Evolutionary conservation across 2,329 filamentous ascomycete genomes (phyloP), one percentile per base, ranked within the genome.

Genomic region (Colletotrichum sojae): DNA sequence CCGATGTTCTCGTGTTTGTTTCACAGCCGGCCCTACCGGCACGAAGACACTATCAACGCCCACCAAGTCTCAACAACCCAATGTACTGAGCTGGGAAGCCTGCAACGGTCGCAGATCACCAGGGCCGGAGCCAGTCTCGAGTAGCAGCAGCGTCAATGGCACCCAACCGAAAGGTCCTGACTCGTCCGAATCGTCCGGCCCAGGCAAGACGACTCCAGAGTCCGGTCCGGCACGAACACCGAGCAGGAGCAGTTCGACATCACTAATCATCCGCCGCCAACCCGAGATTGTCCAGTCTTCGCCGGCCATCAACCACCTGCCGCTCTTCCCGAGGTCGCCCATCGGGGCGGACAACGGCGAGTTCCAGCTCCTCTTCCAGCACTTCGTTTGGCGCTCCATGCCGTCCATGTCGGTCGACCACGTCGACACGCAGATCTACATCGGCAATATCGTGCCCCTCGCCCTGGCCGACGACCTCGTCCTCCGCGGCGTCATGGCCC

Each of bases 361-460:
- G 2, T 61, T 61, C 15, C 58, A 61, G 20, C 1, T 61, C 5
- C 58, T 61, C 15, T 31, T 61, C 1, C 58, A 61, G 31, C 31
- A 61, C 36, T 61, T 61, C 20, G 18, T 61, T 0, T 10, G 9
- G 1, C 20, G 58, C 18, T 52, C 58, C 6, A 43, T 61, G 58
- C 46, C 46, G 6, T 52, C 58, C 20, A 40, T 61, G 58, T 61
- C 46, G n/a, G 46, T 43, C 2, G 58, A 61, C 10, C 25, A 20
- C 1, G 48, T 53, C 1, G 58, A 53, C 48, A 61, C 48, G 10
- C 25, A 61, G 15, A 48, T 61, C 16, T 52, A 52, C 36, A 20
- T 52, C 31, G 52, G 58, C 46, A 27, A 36, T 13, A 1, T 61
- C 18, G 31, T 61, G 0, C 58, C 58, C 3, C 15, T 61, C 6